phyloP scores from a whole-genome alignment of 2,329 filamentous ascomycete species.

The Davidsoniella eucalypti region DNA sequence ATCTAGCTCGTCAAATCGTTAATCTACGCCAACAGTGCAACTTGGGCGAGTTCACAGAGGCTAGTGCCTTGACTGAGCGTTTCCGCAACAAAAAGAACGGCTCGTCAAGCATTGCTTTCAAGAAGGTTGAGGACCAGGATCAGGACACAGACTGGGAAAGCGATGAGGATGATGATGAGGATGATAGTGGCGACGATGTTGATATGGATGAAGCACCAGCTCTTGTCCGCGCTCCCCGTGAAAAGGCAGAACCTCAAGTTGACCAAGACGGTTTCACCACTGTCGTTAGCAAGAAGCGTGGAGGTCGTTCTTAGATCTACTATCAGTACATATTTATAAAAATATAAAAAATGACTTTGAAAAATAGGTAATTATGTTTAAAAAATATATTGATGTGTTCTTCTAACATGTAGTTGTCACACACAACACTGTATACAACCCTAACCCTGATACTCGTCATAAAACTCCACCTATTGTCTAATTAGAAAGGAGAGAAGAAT shows the following conservation, averaged over 20 bases:
- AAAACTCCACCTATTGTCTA: no score
- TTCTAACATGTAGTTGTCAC: no score
- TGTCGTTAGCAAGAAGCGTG: slow-evolving; percentile 48
- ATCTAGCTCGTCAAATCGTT: slow-evolving; percentile 59
- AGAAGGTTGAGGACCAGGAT: slow-evolving; percentile 37
- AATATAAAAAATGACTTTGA: no score
- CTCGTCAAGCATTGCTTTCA: slow-evolving; percentile 27
- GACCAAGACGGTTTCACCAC: slow-evolving; percentile 72
- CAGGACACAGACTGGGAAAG: slow-evolving; percentile 46
- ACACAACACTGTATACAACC: no score
- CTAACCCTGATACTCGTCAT: no score
- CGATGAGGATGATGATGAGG: slow-evolving; percentile 39
- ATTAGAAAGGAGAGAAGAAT: no score
- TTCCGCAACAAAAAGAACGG: slow-evolving; percentile 47
- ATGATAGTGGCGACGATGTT: slow-evolving; percentile 38
- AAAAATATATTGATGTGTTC: no score
- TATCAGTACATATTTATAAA: no score
- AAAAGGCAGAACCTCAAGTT: slow-evolving; percentile 52
- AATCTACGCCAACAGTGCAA: slow-evolving; percentile 46
- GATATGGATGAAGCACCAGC: slow-evolving; percentile 55
- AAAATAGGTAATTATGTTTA: no score
- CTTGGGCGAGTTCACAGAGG: slow-evolving; percentile 47
- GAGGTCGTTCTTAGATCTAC: no score
- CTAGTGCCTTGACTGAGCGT: slow-evolving; percentile 44
- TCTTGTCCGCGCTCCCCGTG: slow-evolving; percentile 38